These are phyloP conservation scores for Backusella liffmaniae DNA, from an alignment of 192 early-diverging fungal species.

Conservation along the genomic window DNA sequence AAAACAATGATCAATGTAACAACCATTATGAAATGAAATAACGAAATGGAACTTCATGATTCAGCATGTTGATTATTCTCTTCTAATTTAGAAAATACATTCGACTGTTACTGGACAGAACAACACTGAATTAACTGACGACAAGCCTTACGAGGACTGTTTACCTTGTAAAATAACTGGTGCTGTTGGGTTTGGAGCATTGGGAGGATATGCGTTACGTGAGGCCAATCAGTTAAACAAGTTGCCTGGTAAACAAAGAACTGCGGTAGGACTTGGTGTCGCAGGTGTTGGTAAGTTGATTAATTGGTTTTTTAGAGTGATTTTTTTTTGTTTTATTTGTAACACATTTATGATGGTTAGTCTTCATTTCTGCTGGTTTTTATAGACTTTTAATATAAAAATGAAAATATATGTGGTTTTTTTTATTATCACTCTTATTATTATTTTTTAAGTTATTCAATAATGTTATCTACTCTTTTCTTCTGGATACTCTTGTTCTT, in stretches of 20 bases:
- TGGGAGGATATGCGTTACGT: constrained; percentile 33
- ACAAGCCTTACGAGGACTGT: constrained; percentile 34
- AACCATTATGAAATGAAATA: neutral
- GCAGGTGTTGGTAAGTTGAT: constrained; percentile 23
- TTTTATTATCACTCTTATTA: neutral
- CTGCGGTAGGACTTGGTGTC: constrained; percentile 33
- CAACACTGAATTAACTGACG: neutral
- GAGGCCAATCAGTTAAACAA: constrained; percentile 24
- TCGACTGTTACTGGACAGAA: neutral
- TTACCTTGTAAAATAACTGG: constrained; percentile 37
- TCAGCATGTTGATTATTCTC: neutral
- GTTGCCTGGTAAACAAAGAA: constrained; percentile 15
- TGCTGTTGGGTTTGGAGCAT: constrained; percentile 23
- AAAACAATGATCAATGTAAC: neutral
- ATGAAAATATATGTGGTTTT: neutral
- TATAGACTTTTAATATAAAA: constrained; percentile 28
- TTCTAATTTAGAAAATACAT: constrained; percentile 3
- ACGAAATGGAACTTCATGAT: neutral
- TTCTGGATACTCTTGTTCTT: neutral
- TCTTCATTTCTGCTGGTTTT: constrained; percentile 34
- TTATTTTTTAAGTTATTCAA: neutral
- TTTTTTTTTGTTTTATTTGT: neutral
- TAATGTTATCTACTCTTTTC: neutral
- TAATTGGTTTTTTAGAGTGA: neutral
- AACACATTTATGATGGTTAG: constrained; percentile 1